Evolutionary conservation across 352 stramenopile genomes (phyloP).

Genomic region (Blastocystis sp.): DNA sequence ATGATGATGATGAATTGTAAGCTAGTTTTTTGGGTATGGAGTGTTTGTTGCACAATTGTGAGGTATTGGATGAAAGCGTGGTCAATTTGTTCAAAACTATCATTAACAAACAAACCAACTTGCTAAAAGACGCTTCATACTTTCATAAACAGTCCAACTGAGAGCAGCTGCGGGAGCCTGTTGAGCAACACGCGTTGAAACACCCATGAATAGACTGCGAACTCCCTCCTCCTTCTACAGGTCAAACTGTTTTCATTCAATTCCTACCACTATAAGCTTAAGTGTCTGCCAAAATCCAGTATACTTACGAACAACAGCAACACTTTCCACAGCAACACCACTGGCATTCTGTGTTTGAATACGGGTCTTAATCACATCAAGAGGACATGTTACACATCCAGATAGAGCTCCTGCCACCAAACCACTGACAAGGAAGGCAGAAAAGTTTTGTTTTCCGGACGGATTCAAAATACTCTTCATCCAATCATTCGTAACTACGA

Average conservation of each 20-base stretch:
- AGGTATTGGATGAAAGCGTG: not conserved
- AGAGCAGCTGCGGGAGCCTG: conserved; percentile 95
- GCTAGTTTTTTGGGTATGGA: not conserved
- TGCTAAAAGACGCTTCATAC: conserved; percentile 76
- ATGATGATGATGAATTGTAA: conserved; percentile 69
- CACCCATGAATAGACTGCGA: conserved; percentile 87
- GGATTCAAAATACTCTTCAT: conserved; percentile 86
- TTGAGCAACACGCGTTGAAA: conserved; percentile 87
- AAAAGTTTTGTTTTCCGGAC: conserved; percentile 76
- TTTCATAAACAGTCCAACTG: conserved; percentile 98
- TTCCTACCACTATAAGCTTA: conserved; percentile 2
- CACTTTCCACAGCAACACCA: not conserved
- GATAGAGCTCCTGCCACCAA: conserved; percentile 87
- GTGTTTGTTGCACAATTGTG: not conserved
- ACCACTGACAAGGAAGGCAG: conserved; percentile 86
- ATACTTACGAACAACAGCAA: not conserved
- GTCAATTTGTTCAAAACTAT: no score
- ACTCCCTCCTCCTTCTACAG: conserved; percentile 82
- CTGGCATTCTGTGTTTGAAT: conserved; percentile 85
- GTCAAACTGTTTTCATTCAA: not conserved
- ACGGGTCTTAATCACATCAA: conserved; percentile 97
- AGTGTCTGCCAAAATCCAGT: conserved; percentile 55
- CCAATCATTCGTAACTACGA: conserved; percentile 94
- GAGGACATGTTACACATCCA: conserved; percentile 86
- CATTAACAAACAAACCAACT: conserved; percentile 9